Base-by-base conservation (phyloP, 2,329 filamentous ascomycete genomes). In the Pseudopyricularia javanii region DNA sequence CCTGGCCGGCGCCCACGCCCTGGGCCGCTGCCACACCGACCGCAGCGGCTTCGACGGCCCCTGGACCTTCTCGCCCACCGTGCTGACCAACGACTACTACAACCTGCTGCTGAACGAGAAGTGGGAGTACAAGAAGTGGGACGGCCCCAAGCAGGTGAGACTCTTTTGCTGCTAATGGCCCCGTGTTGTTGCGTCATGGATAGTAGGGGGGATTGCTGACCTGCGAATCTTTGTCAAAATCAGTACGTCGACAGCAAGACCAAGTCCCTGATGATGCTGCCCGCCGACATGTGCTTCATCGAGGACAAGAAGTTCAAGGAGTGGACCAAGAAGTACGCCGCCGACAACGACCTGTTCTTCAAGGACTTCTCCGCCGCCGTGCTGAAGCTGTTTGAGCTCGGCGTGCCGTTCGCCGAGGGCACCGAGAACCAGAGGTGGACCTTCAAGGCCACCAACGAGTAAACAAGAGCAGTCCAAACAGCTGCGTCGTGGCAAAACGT, bases 1-100 rank as follows among this genome's bases (percentile, higher is more conserved):
- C 30, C 79, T 96, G 48, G 77, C 78, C 32, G 89, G 89, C 60
- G 89, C 86, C 49, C 89, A 95, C 73, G 86, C 88, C 51, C 79
- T 95, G 35, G 91, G 90, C 56, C 87, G 91, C 59, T 93, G 54
- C 26, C 52, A 53, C 45, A 24, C 45, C 6, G 51, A 22, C 30
- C 37, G 35, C 40, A 49, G 43, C 22, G 87, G 66, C 1, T 68
- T 67, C 54, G 61, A 67, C 43, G 65, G 66, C 20, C 64, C 65
- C 49, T 67, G 66, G 65, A 65, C 66, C 40, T 64, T 65, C 52
- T 67, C 65, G 54, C 66, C 64, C 49, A 68, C 63, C 49, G 59
- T 66, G 20, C 68, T 68, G 59, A 66, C 64, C 14, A 68, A 68
- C 56, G 63, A 67, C 60, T 68, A 66, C 55, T 68, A 62, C 56